Conservation (phyloP, 768 basidiomycete species). For the Naganishia antarctica region DNA sequence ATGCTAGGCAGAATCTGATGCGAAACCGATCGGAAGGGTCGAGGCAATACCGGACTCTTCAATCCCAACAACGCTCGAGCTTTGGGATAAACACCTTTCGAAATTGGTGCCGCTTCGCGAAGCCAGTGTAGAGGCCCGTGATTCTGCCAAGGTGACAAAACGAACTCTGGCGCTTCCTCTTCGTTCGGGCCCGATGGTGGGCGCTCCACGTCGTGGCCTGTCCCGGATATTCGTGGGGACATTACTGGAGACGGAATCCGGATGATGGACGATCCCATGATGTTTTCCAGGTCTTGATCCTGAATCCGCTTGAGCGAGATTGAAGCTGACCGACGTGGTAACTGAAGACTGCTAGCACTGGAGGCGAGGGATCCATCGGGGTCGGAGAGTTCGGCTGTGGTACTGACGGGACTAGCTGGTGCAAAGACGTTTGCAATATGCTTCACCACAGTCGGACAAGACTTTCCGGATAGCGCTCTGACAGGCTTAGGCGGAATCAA, state of each 20-base stretch:
- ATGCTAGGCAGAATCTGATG: neutral
- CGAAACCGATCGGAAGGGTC: neutral
- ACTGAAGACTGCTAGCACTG: neutral
- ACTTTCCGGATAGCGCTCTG: conserved; percentile 8
- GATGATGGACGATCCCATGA: conserved; percentile 15
- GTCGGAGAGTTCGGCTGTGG: neutral
- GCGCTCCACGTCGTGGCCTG: neutral
- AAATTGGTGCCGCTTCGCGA: neutral
- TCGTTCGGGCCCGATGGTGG: neutral
- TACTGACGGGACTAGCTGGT: neutral
- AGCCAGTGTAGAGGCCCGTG: conserved; percentile 6
- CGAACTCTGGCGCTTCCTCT: neutral
- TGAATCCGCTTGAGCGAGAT: conserved; percentile 28
- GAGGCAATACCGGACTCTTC: neutral
- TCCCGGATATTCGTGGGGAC: neutral
- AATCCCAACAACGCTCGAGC: neutral
- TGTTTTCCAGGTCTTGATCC: conserved; percentile 25
- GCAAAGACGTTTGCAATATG: conserved; percentile 13
- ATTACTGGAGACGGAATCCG: conserved; percentile 11
- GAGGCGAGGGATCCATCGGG: neutral
- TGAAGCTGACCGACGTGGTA: conserved; percentile 8
- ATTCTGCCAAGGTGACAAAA: neutral
- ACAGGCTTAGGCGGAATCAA: neutral
- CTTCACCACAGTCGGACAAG: conserved; percentile 7
- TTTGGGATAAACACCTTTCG: neutral